Conservation (phyloP, 495 filamentous ascomycete genomes). For the Lasiosphaeria miniovina region DNA sequence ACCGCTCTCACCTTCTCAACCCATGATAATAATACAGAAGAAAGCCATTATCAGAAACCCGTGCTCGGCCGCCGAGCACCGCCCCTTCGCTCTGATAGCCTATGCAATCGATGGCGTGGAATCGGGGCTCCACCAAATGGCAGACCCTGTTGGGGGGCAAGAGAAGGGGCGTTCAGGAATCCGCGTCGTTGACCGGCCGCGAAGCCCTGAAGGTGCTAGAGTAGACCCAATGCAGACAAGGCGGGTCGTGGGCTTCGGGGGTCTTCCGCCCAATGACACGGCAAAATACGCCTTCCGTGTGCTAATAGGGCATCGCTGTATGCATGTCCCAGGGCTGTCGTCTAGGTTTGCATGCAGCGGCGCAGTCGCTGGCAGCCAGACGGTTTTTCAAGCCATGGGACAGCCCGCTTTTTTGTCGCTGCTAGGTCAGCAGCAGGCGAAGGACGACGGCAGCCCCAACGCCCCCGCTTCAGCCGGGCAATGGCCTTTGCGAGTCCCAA, state of each 20-base stretch:
- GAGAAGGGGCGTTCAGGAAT: background rate
- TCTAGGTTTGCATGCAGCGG: conserved; percentile 24
- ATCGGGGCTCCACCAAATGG: background rate
- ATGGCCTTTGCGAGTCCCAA: no score
- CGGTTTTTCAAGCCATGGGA: background rate
- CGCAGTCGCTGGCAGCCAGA: conserved; percentile 24
- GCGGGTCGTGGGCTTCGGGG: conserved; percentile 19
- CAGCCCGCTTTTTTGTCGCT: background rate
- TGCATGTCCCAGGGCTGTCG: conserved; percentile 34
- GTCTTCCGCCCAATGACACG: conserved; percentile 33
- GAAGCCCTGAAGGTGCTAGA: background rate
- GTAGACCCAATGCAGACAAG: conserved; percentile 3
- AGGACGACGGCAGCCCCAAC: background rate
- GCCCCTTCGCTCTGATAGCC: background rate
- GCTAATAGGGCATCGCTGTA: conserved; percentile 35
- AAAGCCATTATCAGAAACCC: background rate
- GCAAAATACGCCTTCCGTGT: conserved; percentile 21
- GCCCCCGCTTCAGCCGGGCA: background rate
- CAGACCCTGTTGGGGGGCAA: background rate
- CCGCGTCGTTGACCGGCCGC: background rate
- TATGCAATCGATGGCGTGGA: background rate
- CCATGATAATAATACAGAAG: conserved; percentile 5
- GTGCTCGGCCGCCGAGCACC: background rate
- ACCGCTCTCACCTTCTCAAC: conserved; percentile 6
- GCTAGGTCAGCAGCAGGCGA: conserved; percentile 1